These are phyloP conservation scores for Phyllosticta capitalensis DNA, from an alignment of 2,329 filamentous ascomycete genomes.

Conservation along the genomic window DNA sequence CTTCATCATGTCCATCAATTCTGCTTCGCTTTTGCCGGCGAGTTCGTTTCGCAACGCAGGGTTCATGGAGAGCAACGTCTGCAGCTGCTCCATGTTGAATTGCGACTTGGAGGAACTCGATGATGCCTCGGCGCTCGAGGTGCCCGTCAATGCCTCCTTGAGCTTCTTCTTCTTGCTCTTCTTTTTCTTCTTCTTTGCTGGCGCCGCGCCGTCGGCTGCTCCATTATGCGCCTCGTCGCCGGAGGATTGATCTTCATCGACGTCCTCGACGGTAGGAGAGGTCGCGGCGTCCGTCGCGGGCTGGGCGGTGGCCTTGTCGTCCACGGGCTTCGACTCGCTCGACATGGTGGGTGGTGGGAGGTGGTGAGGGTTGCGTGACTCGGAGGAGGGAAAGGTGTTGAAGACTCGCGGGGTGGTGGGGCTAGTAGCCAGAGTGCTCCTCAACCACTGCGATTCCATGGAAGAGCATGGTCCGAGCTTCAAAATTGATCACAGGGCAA, in stretches of 20 bases:
- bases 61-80: conserved; percentile 27
- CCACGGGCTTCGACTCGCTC: conserved; percentile 52
- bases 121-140: conserved; percentile 19
- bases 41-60: conserved; percentile 30
- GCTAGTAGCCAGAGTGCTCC: background rate
- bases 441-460: background rate
- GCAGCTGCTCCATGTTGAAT: conserved; percentile 29
- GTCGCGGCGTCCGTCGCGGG: conserved; percentile 22
- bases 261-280: conserved; percentile 21
- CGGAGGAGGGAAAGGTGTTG: background rate
- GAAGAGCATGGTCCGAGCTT: background rate
- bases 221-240: conserved; percentile 30
- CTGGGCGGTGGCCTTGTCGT: conserved; percentile 42
- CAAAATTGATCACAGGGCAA: background rate
- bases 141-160: conserved; percentile 34
- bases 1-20: conserved; percentile 43
- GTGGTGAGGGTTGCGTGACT: background rate
- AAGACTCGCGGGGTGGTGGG: conserved; percentile 8
- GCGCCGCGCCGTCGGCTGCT: conserved; percentile 10
- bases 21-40: conserved; percentile 17
- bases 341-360: conserved; percentile 6
- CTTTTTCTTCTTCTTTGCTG: conserved; percentile 50
- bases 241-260: conserved; percentile 19
- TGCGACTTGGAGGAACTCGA: conserved; percentile 13
- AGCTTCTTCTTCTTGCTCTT: conserved; percentile 56